Percentiles rank a stretch among this genome's conserved stretches.
Conservation (phyloP, 495 filamentous ascomycete species). For the Filosporella fistucella region DNA sequence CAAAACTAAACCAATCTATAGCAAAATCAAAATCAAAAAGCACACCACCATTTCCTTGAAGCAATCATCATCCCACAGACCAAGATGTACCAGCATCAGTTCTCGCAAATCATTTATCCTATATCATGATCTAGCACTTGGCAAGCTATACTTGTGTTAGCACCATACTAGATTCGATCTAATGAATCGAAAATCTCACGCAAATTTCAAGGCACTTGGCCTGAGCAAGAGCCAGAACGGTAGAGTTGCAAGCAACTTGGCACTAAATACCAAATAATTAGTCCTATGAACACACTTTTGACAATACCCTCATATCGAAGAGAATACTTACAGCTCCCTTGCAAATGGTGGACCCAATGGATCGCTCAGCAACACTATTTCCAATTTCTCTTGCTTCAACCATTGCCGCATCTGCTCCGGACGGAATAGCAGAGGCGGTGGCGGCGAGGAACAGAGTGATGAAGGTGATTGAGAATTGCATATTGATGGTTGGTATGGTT, state of each 20-base stretch:
- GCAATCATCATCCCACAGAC: too few relatives aligned
- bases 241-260: conserved; percentile 8
- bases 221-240: conserved; percentile 6
- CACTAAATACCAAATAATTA: background rate
- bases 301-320: too few relatives aligned
- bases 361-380: background rate
- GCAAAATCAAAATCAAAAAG: too few relatives aligned
- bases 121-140: too few relatives aligned
- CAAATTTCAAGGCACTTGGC: conserved; percentile 6
- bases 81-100: too few relatives aligned
- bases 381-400: background rate
- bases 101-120: too few relatives aligned
- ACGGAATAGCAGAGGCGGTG: background rate
- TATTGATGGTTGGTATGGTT: background rate
- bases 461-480: conserved; percentile 2
- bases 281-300: background rate
- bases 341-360: conserved; percentile 1
- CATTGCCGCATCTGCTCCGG: background rate
- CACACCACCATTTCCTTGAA: too few relatives aligned
- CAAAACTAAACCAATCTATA: too few relatives aligned
- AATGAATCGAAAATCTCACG: too few relatives aligned
- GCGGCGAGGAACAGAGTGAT: conserved; percentile 1
- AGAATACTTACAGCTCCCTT: conserved; percentile 3
- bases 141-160: too few relatives aligned
- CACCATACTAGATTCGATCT: too few relatives aligned